Base-by-base conservation (phyloP, 805 yeast genomes). In the Martiniozyma abietophila region DNA sequence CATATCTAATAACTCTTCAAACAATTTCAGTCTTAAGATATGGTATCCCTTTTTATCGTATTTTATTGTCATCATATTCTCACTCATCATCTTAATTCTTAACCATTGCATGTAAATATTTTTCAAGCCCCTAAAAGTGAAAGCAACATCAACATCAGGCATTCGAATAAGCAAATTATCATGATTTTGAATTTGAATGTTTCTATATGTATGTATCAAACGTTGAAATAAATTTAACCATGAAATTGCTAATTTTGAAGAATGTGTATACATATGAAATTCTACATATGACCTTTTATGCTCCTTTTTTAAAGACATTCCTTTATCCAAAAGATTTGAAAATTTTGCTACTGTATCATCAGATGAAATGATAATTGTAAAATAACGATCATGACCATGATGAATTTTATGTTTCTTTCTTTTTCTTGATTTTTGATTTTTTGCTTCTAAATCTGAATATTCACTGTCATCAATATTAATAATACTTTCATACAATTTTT, bases 301-400 rank as follows among this genome's bases (percentile, higher is more conserved):
- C 3, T 35, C 19, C 18, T 38, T 35, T 54, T 63, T 62, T 5
- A 83, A 49, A 10, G 73, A 69, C 9, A 88, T 62, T 1, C 92
- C 69, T 47, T 82, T 78, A 48, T 88, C 96, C 22, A 78, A 53
- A 1, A 69, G 53, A 29, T 78, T 82, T 48, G 77, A 82, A 26
- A 84, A 63, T 17, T 58, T 63, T 1, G 80, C 72, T 1, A 52
- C 39, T 26, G 56, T 49, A 30, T 48, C 48, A n/a, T 25, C 32
- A 5, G 22, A 31, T 4, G 46, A 35, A 6, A 47, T 18, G 17
- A 38, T 36, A 9, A 47, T 14, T 36, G 44, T 34, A 34, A 42
- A 29, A 40, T 48, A 32, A 42, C 38, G 20, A 34, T 39, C 28
- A n/a, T 31, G 29, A 8, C 37, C 24, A 18, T 29, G 34, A 12